Conservation (phyloP, 164 flowering plant species). For the Santalum album region DNA sequence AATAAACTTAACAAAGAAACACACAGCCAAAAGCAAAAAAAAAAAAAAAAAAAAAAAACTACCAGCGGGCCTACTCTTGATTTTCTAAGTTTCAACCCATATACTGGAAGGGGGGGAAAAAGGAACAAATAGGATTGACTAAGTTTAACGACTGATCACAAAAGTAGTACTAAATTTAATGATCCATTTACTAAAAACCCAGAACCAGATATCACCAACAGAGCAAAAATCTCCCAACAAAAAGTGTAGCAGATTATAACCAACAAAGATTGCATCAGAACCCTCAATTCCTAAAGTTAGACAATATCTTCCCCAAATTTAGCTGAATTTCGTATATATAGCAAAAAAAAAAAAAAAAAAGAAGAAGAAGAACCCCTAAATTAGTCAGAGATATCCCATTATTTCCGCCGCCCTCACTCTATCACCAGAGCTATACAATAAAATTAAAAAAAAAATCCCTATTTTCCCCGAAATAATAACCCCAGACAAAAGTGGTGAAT, state of each 20-base stretch:
- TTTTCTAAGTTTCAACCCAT: neutral
- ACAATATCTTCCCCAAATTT: neutral
- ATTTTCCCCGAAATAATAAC: neutral
- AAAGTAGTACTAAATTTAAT: neutral
- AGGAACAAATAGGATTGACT: no score
- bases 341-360: no score
- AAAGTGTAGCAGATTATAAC: neutral
- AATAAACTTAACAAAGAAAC: neutral
- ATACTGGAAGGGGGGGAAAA: neutral
- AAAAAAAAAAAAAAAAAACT: no score
- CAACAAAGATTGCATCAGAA: neutral
- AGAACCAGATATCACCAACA: neutral
- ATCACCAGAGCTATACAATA: neutral
- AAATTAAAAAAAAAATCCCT: neutral
- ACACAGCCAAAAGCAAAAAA: neutral
- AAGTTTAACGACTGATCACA: neutral
- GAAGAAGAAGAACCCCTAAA: neutral
- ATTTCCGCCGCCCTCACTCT: neutral
- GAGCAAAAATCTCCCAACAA: neutral
- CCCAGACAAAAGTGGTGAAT: neutral
- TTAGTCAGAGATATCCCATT: neutral
- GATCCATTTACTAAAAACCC: neutral
- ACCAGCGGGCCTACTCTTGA: no score
- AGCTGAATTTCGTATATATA: neutral
- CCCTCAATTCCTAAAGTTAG: neutral